Base-by-base conservation (phyloP, 441 rosid species). In the Bocquillonia castaneifolia region DNA sequence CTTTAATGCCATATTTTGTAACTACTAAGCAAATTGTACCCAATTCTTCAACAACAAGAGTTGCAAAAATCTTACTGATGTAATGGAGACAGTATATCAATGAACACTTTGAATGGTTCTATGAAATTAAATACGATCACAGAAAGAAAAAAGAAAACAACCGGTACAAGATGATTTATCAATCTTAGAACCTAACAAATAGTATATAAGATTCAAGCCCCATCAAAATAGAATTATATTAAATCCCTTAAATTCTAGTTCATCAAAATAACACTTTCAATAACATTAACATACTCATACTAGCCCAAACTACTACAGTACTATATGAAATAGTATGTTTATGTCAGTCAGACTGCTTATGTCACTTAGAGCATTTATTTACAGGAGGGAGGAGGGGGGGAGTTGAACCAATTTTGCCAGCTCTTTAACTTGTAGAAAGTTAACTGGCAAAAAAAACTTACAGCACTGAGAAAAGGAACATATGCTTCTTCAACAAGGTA, bases 401-500 rank as follows among this genome's bases (percentile, higher is more conserved):
- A 29, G 25, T 36, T 18, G 23, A 52, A 40, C 32, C 53, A 32
- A 23, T 58, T 45, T 22, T 22, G 32, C 20, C 9, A 6, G 7
- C 12, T 1, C 7, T 23, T 50, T n/a, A 69, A n/a, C 29, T 61
- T 45, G 23, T 32, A 57, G 25, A 51, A 18, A 48, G 56, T 26
- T n/a, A 26, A 56, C 55, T 26, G n/a, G n/a, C n/a, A 18, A 13
- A 51, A 14, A 58, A 45, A 57, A 87, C 96, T 88, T 86, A 90
- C 99, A 45, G 96, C 92, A 66, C 70, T 79, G 66, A 89, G 79
- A 23, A 95, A 81, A 67, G 93, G 86, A 77, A 73, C 73, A 66
- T 82, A 92, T 39, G 95, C 97, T 77, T 76, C 87, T 59, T 85
- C 95, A 22, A 88, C 87, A 53, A 95, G 93, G 87, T 92, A 95